Evolutionary conservation across 192 early-diverging fungal genomes (phyloP).

Genomic region (Pilaira anomala): DNA sequence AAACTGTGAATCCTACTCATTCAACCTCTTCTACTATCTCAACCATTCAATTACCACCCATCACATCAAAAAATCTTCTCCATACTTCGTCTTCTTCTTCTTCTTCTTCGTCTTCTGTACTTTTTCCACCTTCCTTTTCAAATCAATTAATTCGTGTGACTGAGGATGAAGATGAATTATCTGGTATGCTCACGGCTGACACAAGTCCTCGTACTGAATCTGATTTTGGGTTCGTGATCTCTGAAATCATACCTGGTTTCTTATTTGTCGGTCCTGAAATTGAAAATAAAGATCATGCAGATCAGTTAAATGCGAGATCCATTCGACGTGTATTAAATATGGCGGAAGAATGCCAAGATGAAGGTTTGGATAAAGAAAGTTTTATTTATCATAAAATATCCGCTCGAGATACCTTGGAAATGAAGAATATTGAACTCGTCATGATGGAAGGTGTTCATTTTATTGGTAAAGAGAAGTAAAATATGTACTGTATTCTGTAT

Average conservation of each 20-base stretch:
- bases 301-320: constrained; percentile 45
- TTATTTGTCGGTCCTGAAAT: constrained; percentile 64
- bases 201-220: constrained; percentile 21
- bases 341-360: constrained; percentile 65
- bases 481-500: too few relatives aligned
- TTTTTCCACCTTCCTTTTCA: too few relatives aligned
- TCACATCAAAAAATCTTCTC: too few relatives aligned
- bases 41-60: too few relatives aligned
- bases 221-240: constrained; percentile 41
- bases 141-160: constrained; percentile 4
- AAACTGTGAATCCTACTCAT: too few relatives aligned
- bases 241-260: constrained; percentile 56
- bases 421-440: constrained; percentile 58
- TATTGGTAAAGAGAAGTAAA: constrained; percentile 64
- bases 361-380: constrained; percentile 26
- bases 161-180: background rate
- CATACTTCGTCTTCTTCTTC: too few relatives aligned
- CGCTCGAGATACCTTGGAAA: constrained; percentile 63
- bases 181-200: background rate
- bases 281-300: constrained; percentile 53
- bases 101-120: too few relatives aligned
- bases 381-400: constrained; percentile 46
- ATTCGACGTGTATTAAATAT: constrained; percentile 72
- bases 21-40: too few relatives aligned
- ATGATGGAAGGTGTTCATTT: constrained; percentile 61